Base-by-base conservation (phyloP, 306 rosid genomes). In the Acacia confusa region DNA sequence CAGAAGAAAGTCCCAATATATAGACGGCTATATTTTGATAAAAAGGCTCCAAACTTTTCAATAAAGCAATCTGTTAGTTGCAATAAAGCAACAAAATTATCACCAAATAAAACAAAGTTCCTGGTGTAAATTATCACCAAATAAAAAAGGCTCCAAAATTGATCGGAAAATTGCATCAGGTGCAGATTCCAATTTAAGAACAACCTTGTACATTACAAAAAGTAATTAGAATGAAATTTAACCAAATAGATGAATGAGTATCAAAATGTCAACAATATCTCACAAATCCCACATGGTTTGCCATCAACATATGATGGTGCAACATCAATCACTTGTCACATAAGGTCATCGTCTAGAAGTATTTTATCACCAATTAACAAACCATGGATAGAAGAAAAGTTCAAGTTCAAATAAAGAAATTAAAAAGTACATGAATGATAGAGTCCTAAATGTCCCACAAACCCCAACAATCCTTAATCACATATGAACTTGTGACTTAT, bases 141-240 rank as follows among this genome's bases (percentile, higher is more conserved):
- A n/a, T n/a, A n/a, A n/a, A n/a, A n/a, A n/a, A n/a, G n/a, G n/a
- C n/a, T 69, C 80, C 82, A 30, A 81, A 72, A 72, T 87, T 30
- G 88, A 84, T 58, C 70, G 86, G 78, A 84, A 82, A 65, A 79
- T 19, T 66, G 78, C 84, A 47, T 82, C 86, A 14, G 90, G 80
- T 24, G 82, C 80, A 30, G 90, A 84, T 71, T 84, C 85, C 86
- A 84, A 76, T 47, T 77, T 66, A 41, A 64, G 55, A 10, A 84
- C 75, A 82, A 84, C 88, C 90, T 87, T 63, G 20, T 3, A 13
- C 16, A 41, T 45, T 72, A 70, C 65, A 78, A 65, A 1, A 27
- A 79, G 12, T 65, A 81, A 75, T 70, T 63, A 75, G 63, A 81
- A 84, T 36, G 52, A 65, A 53, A 76, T 63, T 52, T 61, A 60